Conservation (phyloP, 208 protist species). For the Trypanosoma boissoni region DNA sequence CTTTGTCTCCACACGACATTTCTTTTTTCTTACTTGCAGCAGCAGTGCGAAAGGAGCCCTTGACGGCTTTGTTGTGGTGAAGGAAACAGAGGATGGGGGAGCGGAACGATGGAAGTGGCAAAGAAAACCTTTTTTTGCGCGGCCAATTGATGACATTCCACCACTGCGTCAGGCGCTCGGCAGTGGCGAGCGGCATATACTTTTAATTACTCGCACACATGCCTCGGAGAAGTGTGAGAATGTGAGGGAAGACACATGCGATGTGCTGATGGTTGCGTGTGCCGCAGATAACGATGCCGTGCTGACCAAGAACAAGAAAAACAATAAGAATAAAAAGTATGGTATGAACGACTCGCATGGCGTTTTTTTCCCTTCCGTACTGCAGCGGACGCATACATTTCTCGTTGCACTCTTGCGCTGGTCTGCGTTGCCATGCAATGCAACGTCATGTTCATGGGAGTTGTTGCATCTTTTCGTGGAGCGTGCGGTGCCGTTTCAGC, state of each 20-base stretch:
- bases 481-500: constrained; percentile 23
- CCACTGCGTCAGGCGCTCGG: neutral
- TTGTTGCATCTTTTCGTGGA: constrained; percentile 25
- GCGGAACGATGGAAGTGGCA: constrained; percentile 1
- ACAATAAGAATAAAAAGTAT: neutral
- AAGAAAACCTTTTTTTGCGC: neutral
- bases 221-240: neutral
- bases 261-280: neutral
- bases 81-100: neutral
- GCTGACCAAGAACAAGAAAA: neutral
- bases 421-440: neutral
- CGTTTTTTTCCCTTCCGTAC: neutral
- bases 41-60: neutral
- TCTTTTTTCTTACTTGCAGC: constrained; percentile 35
- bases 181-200: neutral
- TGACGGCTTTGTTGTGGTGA: neutral
- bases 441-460: constrained; percentile 18
- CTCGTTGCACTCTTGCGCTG: constrained; percentile 21
- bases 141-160: neutral
- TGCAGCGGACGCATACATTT: constrained; percentile 18
- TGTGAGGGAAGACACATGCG: neutral
- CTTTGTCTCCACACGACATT: constrained; percentile 46
- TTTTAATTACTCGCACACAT: neutral
- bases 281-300: neutral
- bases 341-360: neutral